A percentile compares a stretch with the other conserved stretches of the same genome.
Evolutionary conservation across 768 basidiomycete species (phyloP).

Genomic region (Phaeotremella skinneri): DNA sequence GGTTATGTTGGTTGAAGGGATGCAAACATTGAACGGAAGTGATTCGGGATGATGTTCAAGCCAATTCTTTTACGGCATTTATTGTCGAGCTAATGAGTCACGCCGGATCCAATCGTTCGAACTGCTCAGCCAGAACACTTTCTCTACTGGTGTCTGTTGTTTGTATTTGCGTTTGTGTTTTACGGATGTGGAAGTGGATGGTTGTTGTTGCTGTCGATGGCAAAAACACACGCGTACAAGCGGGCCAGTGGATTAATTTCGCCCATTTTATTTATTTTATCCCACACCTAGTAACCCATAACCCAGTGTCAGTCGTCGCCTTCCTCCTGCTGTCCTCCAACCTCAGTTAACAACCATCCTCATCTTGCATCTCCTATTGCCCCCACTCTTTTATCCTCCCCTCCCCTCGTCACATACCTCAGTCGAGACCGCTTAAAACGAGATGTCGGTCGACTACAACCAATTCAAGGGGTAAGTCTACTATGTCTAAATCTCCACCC

Average conservation of each 20-base stretch:
- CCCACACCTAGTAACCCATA: neutral
- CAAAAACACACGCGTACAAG: slow-evolving; percentile 2
- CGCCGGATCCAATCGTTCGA: too few species aligned
- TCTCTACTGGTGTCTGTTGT: too few species aligned
- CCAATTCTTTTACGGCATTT: too few species aligned
- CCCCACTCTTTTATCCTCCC: neutral
- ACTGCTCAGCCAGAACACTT: too few species aligned
- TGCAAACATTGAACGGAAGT: neutral
- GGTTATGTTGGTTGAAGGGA: neutral
- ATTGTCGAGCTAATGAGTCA: too few species aligned
- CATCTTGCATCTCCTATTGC: slow-evolving; percentile 1
- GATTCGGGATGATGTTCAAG: neutral
- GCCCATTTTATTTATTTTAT: neutral
- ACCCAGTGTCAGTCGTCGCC: neutral
- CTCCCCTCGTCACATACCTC: neutral
- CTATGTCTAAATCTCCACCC: neutral
- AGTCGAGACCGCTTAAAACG: slow-evolving; percentile 4
- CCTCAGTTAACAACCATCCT: slow-evolving; percentile 2
- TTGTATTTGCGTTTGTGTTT: too few species aligned
- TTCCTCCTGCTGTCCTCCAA: neutral
- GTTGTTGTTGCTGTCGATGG: slow-evolving; percentile 1
- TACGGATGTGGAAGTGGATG: neutral
- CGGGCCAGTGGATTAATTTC: neutral
- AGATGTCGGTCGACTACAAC: slow-evolving; percentile 34
- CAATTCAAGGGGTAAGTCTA: slow-evolving; percentile 44